Percentiles rank a stretch among this genome's conserved stretches.
Conservation (phyloP, 2,329 filamentous ascomycete species). For the Cladosporium halotolerans region DNA sequence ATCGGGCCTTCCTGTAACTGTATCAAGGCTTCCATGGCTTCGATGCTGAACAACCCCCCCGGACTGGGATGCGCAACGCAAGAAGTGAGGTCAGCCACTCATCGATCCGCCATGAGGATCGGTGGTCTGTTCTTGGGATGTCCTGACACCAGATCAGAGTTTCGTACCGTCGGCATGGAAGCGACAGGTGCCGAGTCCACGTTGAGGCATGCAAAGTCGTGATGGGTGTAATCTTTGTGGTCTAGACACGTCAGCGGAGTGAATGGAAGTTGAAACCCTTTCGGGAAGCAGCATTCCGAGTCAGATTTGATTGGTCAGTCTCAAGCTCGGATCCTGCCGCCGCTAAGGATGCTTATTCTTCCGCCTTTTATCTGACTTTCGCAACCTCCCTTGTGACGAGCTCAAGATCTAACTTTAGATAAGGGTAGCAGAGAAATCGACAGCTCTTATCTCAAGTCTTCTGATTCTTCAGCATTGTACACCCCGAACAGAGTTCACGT, state of each 20-base stretch:
- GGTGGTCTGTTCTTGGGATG: constrained; percentile 2
- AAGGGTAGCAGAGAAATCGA: no score
- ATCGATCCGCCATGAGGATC: background rate
- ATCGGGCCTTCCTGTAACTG: no score
- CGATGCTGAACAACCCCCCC: background rate
- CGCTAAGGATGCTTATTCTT: background rate
- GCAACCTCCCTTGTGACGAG: no score
- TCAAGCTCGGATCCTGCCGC: background rate
- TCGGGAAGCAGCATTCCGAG: background rate
- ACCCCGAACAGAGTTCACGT: no score
- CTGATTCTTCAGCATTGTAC: no score
- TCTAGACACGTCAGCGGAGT: background rate
- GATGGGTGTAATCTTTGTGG: constrained; percentile 1
- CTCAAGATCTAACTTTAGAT: no score
- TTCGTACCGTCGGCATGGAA: background rate
- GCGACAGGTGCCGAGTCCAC: background rate
- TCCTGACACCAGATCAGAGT: background rate
- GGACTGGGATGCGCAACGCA: background rate
- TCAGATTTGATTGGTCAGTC: background rate
- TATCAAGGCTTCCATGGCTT: no score
- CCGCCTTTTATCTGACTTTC: no score
- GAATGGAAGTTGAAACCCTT: constrained; percentile 8
- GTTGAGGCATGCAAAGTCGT: background rate
- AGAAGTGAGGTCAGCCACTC: background rate
- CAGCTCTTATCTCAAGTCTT: no score